Evolutionary conservation across 768 basidiomycete species (phyloP).

Genomic region (Suillus hirtellus): DNA sequence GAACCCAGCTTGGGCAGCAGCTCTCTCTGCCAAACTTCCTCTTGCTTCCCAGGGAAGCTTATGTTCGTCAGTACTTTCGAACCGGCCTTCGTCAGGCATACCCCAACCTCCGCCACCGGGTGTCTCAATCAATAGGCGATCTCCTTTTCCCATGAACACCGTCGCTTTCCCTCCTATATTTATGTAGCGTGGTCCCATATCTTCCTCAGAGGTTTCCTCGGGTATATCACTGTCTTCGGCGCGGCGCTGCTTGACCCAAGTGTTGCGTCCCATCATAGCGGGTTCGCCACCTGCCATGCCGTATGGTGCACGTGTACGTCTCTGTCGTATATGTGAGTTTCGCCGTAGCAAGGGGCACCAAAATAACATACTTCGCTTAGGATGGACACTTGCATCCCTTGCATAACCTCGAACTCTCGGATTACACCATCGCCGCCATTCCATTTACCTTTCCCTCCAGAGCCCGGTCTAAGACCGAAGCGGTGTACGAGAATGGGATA

Average conservation of each 20-base stretch:
- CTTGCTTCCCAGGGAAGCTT: slow-evolving; percentile 61
- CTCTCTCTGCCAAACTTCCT: slow-evolving; percentile 66
- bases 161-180: slow-evolving; percentile 91
- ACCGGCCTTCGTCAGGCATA: slow-evolving; percentile 17
- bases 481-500: slow-evolving; percentile 89
- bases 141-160: slow-evolving; percentile 86
- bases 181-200: slow-evolving; percentile 53
- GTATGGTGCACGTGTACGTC: slow-evolving; percentile 84
- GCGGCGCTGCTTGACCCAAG: slow-evolving; percentile 79
- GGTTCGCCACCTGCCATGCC: slow-evolving; percentile 79
- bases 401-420: slow-evolving; percentile 80
- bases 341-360: not conserved
- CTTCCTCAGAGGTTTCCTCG: slow-evolving; percentile 30
- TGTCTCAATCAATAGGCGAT: slow-evolving; percentile 78
- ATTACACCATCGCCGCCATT: slow-evolving; percentile 83
- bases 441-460: slow-evolving; percentile 71
- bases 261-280: slow-evolving; percentile 74
- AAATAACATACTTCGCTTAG: slow-evolving; percentile 68
- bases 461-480: slow-evolving; percentile 73
- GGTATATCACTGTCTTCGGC: slow-evolving; percentile 66
- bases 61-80: slow-evolving; percentile 30
- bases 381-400: slow-evolving; percentile 84
- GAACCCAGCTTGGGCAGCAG: slow-evolving; percentile 63
- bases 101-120: slow-evolving; percentile 95
- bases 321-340: slow-evolving; percentile 39